Conservation (phyloP, 2,329 filamentous ascomycete species). For the Microsporum canis region DNA sequence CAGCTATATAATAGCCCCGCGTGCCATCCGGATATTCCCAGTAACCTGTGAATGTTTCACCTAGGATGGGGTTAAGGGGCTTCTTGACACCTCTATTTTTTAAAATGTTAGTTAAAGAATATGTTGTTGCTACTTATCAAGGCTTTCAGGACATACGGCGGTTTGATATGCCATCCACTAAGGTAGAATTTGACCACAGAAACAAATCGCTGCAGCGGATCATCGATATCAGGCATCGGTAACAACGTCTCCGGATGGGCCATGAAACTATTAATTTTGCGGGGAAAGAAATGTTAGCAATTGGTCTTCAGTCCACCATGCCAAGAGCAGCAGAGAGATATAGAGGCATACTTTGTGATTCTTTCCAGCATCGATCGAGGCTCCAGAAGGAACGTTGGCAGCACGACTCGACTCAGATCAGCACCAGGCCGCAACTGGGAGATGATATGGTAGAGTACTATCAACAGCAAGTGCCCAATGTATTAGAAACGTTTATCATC, state of each 20-base stretch:
- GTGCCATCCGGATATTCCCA: slow-evolving; percentile 84
- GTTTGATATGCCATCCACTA: slow-evolving; percentile 97
- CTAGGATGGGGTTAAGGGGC: slow-evolving; percentile 88
- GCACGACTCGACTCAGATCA: slow-evolving; percentile 83
- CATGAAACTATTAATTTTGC: slow-evolving; percentile 65
- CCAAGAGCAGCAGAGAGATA: neutral
- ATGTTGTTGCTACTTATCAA: too few relatives aligned
- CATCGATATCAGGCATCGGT: slow-evolving; percentile 74
- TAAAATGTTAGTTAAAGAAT: neutral
- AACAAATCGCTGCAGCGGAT: slow-evolving; percentile 80
- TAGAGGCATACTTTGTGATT: slow-evolving; percentile 74
- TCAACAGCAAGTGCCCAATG: neutral
- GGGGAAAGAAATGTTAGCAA: neutral
- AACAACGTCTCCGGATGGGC: slow-evolving; percentile 94
- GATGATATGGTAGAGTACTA: slow-evolving; percentile 94
- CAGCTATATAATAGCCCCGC: slow-evolving; percentile 86
- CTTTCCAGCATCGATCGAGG: slow-evolving; percentile 95
- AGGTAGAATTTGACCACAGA: slow-evolving; percentile 97
- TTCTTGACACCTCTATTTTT: slow-evolving; percentile 84
- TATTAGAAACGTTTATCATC: neutral
- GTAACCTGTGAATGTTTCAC: slow-evolving; percentile 88
- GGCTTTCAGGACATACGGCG: slow-evolving; percentile 56
- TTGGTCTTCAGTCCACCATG: neutral
- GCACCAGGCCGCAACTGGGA: slow-evolving; percentile 91
- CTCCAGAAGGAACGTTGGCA: slow-evolving; percentile 96